These are phyloP conservation scores for Alternaria conjuncta DNA, from an alignment of 2,329 filamentous ascomycete genomes.

Conservation along the genomic window DNA sequence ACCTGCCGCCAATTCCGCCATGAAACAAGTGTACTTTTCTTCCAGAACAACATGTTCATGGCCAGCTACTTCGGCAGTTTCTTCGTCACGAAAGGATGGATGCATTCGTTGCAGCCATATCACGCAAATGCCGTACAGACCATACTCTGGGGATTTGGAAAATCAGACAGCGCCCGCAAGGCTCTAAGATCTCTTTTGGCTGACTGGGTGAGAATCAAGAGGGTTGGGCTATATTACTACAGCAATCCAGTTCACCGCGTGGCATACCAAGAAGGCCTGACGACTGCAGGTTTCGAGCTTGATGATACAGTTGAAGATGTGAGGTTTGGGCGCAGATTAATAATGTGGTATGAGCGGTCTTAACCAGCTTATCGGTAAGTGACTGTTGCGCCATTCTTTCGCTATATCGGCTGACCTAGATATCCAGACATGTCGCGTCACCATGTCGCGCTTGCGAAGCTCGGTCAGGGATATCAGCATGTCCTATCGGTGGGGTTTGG, in stretches of 20 bases:
- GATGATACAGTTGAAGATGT: too few species aligned
- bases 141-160: too few species aligned
- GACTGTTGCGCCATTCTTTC: neutral
- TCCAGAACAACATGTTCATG: neutral
- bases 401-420: neutral
- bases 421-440: neutral
- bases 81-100: too few species aligned
- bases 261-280: neutral
- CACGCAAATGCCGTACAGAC: neutral
- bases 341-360: neutral
- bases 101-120: neutral
- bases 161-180: too few species aligned
- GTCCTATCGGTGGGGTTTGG: neutral
- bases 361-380: neutral
- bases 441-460: neutral
- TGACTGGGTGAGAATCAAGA: neutral
- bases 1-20: neutral
- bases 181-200: neutral
- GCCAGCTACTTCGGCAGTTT: too few species aligned
- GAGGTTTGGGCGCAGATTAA: too few species aligned
- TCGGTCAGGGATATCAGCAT: neutral
- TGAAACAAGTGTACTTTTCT: neutral
- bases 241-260: too few species aligned
- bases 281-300: neutral
- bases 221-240: neutral